These are phyloP conservation scores for Phaffomyces opuntiae DNA, from an alignment of 805 yeast genomes.

Conservation along the genomic window DNA sequence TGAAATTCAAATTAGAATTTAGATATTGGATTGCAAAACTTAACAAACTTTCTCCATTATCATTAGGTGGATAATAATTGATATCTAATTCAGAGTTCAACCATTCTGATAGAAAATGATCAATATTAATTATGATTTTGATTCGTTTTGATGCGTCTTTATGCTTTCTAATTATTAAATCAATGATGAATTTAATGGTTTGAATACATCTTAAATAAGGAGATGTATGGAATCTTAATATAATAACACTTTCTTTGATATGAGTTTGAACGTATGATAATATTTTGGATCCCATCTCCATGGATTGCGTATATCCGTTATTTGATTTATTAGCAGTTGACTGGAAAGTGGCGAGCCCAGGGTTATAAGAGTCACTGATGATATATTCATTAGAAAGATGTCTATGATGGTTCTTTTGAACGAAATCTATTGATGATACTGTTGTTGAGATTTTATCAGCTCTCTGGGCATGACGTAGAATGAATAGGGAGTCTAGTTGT, in stretches of 20 bases:
- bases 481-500: constrained; percentile 19
- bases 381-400: constrained; percentile 4
- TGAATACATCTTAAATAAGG: constrained; percentile 40
- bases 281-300: constrained; percentile 18
- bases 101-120: constrained; percentile 39
- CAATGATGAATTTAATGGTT: constrained; percentile 25
- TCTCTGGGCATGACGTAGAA: constrained; percentile 24
- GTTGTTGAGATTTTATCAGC: constrained; percentile 23
- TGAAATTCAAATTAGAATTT: constrained; percentile 19
- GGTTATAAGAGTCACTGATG: constrained; percentile 20
- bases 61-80: constrained; percentile 36
- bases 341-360: constrained; percentile 22
- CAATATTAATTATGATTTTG: constrained; percentile 27
- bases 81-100: constrained; percentile 33
- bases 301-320: constrained; percentile 22
- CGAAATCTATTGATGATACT: constrained; percentile 21
- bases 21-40: constrained; percentile 33
- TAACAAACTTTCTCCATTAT: constrained; percentile 35
- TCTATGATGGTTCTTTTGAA: background rate
- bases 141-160: constrained; percentile 2
- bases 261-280: constrained; percentile 17
- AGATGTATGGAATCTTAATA: constrained; percentile 29
- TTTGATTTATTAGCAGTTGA: constrained; percentile 22
- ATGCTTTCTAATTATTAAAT: constrained; percentile 17
- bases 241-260: constrained; percentile 9